phyloP scores from a whole-genome alignment of 1,284 basidiomycete species.

The Ganoderma lucidum region DNA sequence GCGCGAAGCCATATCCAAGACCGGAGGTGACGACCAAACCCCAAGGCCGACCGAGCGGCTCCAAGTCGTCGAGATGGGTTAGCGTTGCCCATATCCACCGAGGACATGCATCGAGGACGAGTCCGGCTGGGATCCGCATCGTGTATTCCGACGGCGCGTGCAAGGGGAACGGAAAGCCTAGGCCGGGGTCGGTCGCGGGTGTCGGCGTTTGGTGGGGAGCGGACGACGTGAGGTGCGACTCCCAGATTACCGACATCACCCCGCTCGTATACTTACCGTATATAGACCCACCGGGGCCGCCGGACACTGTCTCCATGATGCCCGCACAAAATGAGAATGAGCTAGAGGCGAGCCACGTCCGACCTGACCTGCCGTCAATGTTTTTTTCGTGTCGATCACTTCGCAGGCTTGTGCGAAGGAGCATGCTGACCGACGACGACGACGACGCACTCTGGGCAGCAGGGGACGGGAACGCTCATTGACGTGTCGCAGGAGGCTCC shows the following conservation, averaged over 20 bases:
- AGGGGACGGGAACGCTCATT: too few species aligned
- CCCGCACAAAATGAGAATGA: too few species aligned
- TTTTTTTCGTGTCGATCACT: too few species aligned
- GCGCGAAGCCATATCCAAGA: slow-evolving; percentile 19
- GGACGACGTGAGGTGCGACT: slow-evolving; percentile 61
- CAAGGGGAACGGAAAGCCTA: slow-evolving; percentile 69
- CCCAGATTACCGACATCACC: not conserved
- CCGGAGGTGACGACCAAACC: not conserved
- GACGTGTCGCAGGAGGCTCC: too few species aligned
- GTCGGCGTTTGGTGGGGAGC: slow-evolving; percentile 82
- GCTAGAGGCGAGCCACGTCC: too few species aligned
- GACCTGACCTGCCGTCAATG: too few species aligned
- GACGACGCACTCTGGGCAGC: too few species aligned
- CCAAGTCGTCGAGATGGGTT: slow-evolving; percentile 24
- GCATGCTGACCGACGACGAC: too few species aligned
- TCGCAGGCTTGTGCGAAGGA: too few species aligned
- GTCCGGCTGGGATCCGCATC: slow-evolving; percentile 46
- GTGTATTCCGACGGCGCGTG: slow-evolving; percentile 88
- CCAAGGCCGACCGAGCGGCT: not conserved
- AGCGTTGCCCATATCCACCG: slow-evolving; percentile 21
- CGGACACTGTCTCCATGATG: too few species aligned
- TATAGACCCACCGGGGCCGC: too few species aligned
- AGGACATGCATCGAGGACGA: slow-evolving; percentile 34
- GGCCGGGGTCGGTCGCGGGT: slow-evolving; percentile 62
- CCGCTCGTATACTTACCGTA: not conserved